Conservation (phyloP, 495 filamentous ascomycete genomes). For the Neurospora tetrasperma region DNA sequence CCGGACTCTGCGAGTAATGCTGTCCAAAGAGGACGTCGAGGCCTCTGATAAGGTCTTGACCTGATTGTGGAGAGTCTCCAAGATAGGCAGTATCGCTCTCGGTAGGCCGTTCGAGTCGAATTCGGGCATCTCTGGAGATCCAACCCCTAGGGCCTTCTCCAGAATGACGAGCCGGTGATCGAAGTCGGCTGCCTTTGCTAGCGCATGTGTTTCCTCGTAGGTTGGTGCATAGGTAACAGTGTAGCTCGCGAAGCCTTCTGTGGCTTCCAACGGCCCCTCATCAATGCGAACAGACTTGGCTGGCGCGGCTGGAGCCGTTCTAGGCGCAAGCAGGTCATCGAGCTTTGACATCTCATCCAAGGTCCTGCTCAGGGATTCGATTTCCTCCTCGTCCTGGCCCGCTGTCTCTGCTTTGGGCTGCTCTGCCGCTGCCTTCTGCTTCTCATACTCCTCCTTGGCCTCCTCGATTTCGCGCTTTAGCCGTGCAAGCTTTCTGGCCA, state of each 20-base stretch:
- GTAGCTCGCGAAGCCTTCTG: constrained; percentile 30
- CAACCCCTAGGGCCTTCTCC: constrained; percentile 74
- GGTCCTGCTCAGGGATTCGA: constrained; percentile 54
- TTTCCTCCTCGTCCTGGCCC: constrained; percentile 25
- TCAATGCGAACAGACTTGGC: constrained; percentile 6
- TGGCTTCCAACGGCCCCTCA: neutral
- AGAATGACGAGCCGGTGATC: constrained; percentile 68
- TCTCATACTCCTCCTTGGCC: constrained; percentile 56
- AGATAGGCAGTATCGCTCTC: constrained; percentile 64
- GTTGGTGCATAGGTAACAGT: constrained; percentile 45
- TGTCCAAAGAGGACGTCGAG: constrained; percentile 59
- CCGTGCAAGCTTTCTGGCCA: constrained; percentile 68
- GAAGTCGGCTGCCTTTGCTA: constrained; percentile 79
- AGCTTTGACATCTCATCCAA: constrained; percentile 47
- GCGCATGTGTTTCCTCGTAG: constrained; percentile 51
- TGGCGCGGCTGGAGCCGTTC: constrained; percentile 19
- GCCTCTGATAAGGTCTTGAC: constrained; percentile 54
- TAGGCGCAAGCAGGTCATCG: constrained; percentile 18
- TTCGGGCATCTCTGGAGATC: constrained; percentile 54
- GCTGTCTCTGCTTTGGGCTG: constrained; percentile 19
- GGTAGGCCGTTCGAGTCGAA: constrained; percentile 44
- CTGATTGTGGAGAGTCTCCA: constrained; percentile 68
- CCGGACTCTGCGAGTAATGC: constrained; percentile 60
- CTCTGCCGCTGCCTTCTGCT: constrained; percentile 31
- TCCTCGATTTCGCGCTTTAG: constrained; percentile 71